These are phyloP conservation scores for Diaporthe sp. DNA, from an alignment of 2,329 filamentous ascomycete genomes.

Conservation along the genomic window DNA sequence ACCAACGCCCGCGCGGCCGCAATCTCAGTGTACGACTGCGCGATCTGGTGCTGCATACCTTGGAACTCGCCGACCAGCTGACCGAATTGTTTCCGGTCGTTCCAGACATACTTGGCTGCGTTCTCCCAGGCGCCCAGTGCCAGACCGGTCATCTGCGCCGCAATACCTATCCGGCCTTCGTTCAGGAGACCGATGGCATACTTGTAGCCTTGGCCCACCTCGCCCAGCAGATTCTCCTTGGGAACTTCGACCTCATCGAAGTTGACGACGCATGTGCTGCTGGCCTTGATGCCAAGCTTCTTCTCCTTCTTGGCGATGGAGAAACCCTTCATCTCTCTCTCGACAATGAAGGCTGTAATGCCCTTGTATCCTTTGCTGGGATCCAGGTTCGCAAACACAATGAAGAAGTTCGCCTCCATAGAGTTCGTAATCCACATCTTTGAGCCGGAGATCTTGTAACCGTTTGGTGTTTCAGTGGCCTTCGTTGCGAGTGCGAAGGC, in stretches of 20 bases:
- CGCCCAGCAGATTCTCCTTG: conserved; percentile 87
- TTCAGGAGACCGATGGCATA: conserved; percentile 96
- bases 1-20: conserved; percentile 90
- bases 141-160: conserved; percentile 97
- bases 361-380: conserved; percentile 95
- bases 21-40: conserved; percentile 96
- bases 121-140: conserved; percentile 96
- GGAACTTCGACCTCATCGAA: conserved; percentile 97
- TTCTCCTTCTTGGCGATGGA: conserved; percentile 99
- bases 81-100: conserved; percentile 97
- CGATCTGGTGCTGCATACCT: conserved; percentile 99
- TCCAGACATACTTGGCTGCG: conserved; percentile 95
- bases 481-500: conserved; percentile 96
- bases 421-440: conserved; percentile 99
- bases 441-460: conserved; percentile 88
- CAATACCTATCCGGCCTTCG: conserved; percentile 97
- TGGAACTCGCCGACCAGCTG: conserved; percentile 96
- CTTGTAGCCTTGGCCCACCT: conserved; percentile 95
- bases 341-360: conserved; percentile 95
- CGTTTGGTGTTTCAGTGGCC: conserved; percentile 84
- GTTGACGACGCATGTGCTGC: conserved; percentile 96
- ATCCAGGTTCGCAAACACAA: conserved; percentile 97
- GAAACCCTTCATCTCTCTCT: conserved; percentile 91
- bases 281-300: conserved; percentile 97
- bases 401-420: conserved; percentile 93